Conservation (phyloP, 331 rosid species). For the Dryas integrifolia region DNA sequence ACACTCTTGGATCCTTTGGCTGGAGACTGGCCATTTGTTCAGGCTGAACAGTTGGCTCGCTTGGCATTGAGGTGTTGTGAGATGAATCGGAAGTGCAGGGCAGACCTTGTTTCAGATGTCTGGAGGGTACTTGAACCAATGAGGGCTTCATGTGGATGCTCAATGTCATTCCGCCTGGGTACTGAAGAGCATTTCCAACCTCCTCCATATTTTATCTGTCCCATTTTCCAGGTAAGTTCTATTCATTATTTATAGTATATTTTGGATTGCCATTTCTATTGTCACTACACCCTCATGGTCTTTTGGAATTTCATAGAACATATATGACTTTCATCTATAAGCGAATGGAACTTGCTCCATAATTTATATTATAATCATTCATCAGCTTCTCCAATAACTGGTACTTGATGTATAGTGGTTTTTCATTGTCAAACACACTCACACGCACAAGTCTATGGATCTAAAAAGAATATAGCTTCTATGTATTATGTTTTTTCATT, state of each 20-base stretch:
- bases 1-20: constrained; percentile 76
- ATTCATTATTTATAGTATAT: constrained; percentile 11
- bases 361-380: too few relatives aligned
- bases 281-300: not conserved
- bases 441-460: not conserved
- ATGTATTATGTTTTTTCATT: not conserved
- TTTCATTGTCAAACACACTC: too few relatives aligned
- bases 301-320: too few relatives aligned
- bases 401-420: not conserved
- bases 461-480: not conserved
- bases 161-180: constrained; percentile 40
- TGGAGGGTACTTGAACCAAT: constrained; percentile 74
- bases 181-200: constrained; percentile 60
- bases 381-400: not conserved
- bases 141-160: constrained; percentile 67
- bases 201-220: constrained; percentile 82
- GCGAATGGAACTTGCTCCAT: too few relatives aligned
- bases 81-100: constrained; percentile 51
- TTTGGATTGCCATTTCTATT: not conserved
- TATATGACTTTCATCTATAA: too few relatives aligned
- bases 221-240: constrained; percentile 77
- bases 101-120: constrained; percentile 65
- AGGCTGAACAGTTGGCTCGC: constrained; percentile 59
- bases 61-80: constrained; percentile 84
- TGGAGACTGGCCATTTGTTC: constrained; percentile 83